Base-by-base conservation (phyloP, 768 basidiomycete species). In the Imleria badia region DNA sequence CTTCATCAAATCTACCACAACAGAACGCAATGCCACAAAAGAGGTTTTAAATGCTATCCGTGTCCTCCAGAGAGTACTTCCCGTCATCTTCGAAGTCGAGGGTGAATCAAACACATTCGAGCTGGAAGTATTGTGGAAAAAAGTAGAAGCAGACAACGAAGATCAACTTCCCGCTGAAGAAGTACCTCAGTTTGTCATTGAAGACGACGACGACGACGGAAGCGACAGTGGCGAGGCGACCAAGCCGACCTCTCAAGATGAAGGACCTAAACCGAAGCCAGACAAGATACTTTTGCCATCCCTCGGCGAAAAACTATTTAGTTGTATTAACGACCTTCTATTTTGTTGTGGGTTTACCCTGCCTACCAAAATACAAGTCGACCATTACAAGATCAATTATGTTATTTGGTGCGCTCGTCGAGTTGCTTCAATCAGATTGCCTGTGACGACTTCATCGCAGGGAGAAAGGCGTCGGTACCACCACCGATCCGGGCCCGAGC, bases 321-420 rank as follows among this genome's bases (percentile, higher is more conserved):
- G 79, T 62, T 85, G 86, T 54, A 75, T 92, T 11, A 82, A 92
- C 52, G 95, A 98, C 67, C 77, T 98, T 12, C 68, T 97, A 36
- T 98, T 96, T 70, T 94, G 93, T 66, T 95, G 92, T 61, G 94
- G 92, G 13, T 97, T 98, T 63, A 96, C 94, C 0, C 74, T 98
- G 10, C 91, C 96, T 10, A 80, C 79, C 29, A 83, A 82, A 68
- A 75, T 89, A 42, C 87, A 91, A 67, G 81, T 85, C 45, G 86
- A 89, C 65, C 86, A 87, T 61, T 83, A 91, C 68, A 89, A 91
- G 67, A 86, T 94, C 42, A 86, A 88, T 67, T 89, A 94, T 75
- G 77, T 89, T 22, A 95, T 95, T 51, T 96, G 93, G 92, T 92
- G 68, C 55, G 87, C 69, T 57, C 7, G 14, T 53, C 20, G 39